These are phyloP conservation scores for Diaporthe sp. DNA, from an alignment of 2,329 filamentous ascomycete species.

Conservation along the genomic window DNA sequence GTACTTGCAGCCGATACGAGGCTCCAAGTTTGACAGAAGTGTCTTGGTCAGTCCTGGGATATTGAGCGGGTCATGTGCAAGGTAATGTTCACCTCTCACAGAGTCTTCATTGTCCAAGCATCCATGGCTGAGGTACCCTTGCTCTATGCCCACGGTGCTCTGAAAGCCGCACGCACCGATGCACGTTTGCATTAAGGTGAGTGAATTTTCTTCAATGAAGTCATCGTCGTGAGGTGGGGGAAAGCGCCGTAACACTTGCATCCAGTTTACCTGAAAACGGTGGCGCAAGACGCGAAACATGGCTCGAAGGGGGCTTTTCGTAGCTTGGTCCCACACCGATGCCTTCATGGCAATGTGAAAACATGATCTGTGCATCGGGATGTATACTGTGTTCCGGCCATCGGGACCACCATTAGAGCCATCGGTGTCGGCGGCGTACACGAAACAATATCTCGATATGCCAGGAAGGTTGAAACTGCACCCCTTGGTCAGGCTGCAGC, in stretches of 20 bases:
- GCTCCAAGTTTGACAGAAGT: background rate
- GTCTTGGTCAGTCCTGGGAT: background rate
- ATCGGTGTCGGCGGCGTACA: background rate
- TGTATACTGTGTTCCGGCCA: background rate
- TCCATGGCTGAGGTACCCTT: background rate
- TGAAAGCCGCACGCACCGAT: background rate
- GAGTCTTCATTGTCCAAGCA: background rate
- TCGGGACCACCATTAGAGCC: background rate
- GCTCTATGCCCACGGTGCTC: background rate
- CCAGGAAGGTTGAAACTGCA: background rate
- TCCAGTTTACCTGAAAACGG: background rate
- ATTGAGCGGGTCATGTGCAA: background rate
- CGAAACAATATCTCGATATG: background rate
- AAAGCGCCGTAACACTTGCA: background rate
- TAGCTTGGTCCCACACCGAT: background rate
- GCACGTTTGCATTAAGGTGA: background rate
- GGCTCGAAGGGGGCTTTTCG: background rate
- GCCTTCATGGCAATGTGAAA: background rate
- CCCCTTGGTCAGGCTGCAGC: background rate
- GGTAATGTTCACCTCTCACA: background rate
- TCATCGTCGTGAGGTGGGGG: background rate
- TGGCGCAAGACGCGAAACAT: background rate
- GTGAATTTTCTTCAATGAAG: background rate
- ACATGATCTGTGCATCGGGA: background rate
- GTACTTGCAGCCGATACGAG: background rate